Evolutionary conservation across 2,329 filamentous ascomycete species (phyloP), one percentile per base, ranked within the genome.

Genomic region (Hypomyces rosellus): DNA sequence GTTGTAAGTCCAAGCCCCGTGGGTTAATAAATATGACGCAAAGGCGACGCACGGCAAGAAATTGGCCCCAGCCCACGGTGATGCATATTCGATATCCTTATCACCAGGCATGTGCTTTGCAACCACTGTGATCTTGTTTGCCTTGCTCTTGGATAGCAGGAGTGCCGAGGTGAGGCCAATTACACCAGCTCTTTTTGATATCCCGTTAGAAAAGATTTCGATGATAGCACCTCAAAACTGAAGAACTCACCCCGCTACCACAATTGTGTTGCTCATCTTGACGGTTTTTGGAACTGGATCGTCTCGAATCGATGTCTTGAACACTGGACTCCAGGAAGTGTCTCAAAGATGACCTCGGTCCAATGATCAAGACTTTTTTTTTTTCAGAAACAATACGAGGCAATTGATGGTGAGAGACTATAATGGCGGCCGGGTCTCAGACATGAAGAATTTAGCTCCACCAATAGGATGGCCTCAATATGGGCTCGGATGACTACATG

Each of bases 91-190:
- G 58, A 91, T 85, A 57, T 92, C 87, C 67, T 92, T 93, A 71
- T 96, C 91, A 34, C 91, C 91, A 0, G 91, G 91, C 86, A 96
- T 93, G 65, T 95, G 87, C 63, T 92, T 95, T 5, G 89, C 86
- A 33, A 89, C 74, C 34, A 95, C 74, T 0, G 87, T 90, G 56
- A 95, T 65, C 15, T 57, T 63, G 54, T 76, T 74, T 34, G 59
- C 63, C 46, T 69, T 66, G 57, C 68, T 67, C 57, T 67, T 74
- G 5, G 75, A 69, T 34, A 80, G 67, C 42, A 76, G 61, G 39
- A 77, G 63, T 3, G 76, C 76, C 40, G 73, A 70, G 13, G 76
- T 79, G 52, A 80, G 68, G 52, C 76, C 76, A 30, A 70, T 70
- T 41, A 80, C 76, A 30, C 76, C 76, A 40, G 75, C 76, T 18